These are phyloP conservation scores for Trametes polyzona DNA, from an alignment of 1,284 basidiomycete genomes.

Conservation along the genomic window DNA sequence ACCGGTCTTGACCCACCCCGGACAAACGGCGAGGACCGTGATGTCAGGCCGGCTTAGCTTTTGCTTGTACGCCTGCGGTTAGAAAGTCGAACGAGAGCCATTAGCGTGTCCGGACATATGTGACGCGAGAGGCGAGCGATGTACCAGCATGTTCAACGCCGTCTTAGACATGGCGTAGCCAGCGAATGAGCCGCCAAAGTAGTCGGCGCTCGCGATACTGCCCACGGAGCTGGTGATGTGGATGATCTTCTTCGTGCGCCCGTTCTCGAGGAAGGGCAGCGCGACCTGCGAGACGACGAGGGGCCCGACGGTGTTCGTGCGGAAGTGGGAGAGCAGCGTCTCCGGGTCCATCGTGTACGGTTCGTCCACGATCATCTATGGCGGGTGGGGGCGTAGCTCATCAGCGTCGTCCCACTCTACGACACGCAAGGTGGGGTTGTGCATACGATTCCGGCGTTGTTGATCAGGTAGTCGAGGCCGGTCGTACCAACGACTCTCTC, in stretches of 20 bases:
- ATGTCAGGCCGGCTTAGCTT: constrained; percentile 28
- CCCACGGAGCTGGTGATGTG: constrained; percentile 39
- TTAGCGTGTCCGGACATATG: no score
- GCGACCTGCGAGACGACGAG: constrained; percentile 37
- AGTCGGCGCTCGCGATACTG: constrained; percentile 30
- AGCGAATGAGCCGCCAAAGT: background rate
- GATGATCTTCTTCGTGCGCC: constrained; percentile 39
- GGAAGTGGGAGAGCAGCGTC: constrained; percentile 26
- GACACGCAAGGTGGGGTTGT: no score
- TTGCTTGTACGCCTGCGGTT: constrained; percentile 29
- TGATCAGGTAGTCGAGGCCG: constrained; percentile 43
- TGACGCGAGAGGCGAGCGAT: no score
- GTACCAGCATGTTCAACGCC: constrained; percentile 36
- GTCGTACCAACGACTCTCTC: constrained; percentile 31
- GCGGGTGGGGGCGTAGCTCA: no score
- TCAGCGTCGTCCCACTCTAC: no score
- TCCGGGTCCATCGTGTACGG: constrained; percentile 30
- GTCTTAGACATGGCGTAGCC: constrained; percentile 34
- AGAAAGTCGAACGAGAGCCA: no score
- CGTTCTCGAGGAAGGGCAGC: constrained; percentile 37
- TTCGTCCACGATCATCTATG: constrained; percentile 18
- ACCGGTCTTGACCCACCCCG: constrained; percentile 39
- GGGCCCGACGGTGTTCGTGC: constrained; percentile 40
- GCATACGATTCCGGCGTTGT: constrained; percentile 42
- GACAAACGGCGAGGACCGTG: constrained; percentile 30